Percentiles rank a stretch among this genome's conserved stretches.
phyloP scores from a whole-genome alignment of 768 basidiomycete genomes.

The Boletus pseudo-olivaceus region DNA sequence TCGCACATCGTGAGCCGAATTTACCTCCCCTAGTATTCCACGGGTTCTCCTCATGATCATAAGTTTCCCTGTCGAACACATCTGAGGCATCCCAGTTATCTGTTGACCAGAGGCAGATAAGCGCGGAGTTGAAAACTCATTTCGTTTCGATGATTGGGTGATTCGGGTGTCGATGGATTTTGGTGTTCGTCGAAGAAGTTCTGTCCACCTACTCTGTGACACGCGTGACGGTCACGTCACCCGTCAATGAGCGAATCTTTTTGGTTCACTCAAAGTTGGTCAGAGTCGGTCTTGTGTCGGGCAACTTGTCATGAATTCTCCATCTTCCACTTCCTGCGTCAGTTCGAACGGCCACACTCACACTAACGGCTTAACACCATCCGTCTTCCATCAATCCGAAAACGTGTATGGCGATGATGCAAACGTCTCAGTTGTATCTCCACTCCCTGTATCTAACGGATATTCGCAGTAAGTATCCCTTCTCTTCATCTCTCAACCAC shows the following conservation, averaged over 20 bases:
- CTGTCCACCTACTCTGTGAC: constrained; percentile 5
- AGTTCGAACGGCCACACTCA: constrained; percentile 52
- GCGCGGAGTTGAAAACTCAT: constrained; percentile 37
- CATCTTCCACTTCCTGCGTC: constrained; percentile 32
- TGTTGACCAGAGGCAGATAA: constrained; percentile 41
- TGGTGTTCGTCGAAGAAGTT: no score
- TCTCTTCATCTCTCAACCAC: neutral
- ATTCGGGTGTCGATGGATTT: constrained; percentile 24
- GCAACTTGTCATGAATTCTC: constrained; percentile 22
- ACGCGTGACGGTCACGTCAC: constrained; percentile 25
- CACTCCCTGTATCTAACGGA: constrained; percentile 50
- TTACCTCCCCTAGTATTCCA: constrained; percentile 9
- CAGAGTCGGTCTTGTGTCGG: constrained; percentile 4
- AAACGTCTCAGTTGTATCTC: constrained; percentile 21
- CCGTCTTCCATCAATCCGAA: constrained; percentile 36
- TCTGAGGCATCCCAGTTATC: constrained; percentile 33
- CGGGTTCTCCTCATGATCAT: constrained; percentile 1
- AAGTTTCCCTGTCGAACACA: neutral
- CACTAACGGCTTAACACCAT: constrained; percentile 46
- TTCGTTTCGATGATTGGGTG: constrained; percentile 49
- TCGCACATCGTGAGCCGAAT: constrained; percentile 61
- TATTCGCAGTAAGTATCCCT: constrained; percentile 52
- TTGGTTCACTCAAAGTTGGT: constrained; percentile 1
- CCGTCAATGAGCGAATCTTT: constrained; percentile 19
- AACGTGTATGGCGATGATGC: constrained; percentile 35